These are phyloP conservation scores for Podosphaera aphanis DNA, from an alignment of 2,329 filamentous ascomycete genomes.

Conservation along the genomic window DNA sequence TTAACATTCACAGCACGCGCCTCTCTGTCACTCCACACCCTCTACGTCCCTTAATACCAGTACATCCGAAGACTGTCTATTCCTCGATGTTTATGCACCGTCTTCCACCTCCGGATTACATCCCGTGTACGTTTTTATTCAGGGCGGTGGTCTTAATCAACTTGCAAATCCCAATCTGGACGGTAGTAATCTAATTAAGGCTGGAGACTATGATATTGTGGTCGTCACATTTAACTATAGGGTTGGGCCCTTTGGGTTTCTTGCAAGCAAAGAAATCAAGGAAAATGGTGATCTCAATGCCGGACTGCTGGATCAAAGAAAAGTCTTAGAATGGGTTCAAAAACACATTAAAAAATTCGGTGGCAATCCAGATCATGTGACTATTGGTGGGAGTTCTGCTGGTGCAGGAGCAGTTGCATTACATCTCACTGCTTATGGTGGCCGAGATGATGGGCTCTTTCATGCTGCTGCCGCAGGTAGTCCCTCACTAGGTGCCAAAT, in stretches of 20 bases:
- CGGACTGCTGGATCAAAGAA: constrained; percentile 46
- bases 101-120: constrained; percentile 22
- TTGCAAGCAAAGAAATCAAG: constrained; percentile 32
- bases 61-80: constrained; percentile 43
- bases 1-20: constrained; percentile 8
- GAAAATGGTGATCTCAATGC: constrained; percentile 34
- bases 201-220: constrained; percentile 34
- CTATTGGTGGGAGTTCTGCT: constrained; percentile 44
- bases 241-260: constrained; percentile 50
- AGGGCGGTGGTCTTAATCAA: constrained; percentile 36
- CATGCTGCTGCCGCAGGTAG: constrained; percentile 27
- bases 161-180: constrained; percentile 29
- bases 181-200: constrained; percentile 34
- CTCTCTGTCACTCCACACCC: constrained; percentile 10
- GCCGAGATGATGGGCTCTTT: constrained; percentile 25
- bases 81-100: constrained; percentile 40
- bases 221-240: constrained; percentile 58
- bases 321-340: constrained; percentile 46
- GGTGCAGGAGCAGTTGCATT: constrained; percentile 42
- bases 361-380: constrained; percentile 42
- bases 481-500: constrained; percentile 26
- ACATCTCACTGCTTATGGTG: constrained; percentile 33
- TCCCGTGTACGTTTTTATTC: constrained; percentile 37
- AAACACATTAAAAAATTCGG: constrained; percentile 43
- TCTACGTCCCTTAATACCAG: constrained; percentile 11